Evolutionary conservation across 305 asterid genomes (phyloP), one percentile per base, ranked within the genome.

Genomic region (Withania somnifera): DNA sequence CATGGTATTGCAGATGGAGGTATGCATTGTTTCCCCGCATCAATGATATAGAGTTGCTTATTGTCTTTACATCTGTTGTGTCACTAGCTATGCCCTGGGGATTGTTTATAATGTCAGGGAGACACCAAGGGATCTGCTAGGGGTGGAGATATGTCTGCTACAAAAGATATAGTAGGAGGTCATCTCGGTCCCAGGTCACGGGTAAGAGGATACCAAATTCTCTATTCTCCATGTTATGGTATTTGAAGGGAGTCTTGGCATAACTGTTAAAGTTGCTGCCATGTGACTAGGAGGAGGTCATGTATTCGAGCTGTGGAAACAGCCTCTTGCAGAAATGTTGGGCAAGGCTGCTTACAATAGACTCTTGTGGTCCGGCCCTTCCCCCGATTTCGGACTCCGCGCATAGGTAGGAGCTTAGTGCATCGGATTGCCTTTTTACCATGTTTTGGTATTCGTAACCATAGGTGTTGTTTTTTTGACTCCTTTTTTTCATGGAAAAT

Each of bases 111-210:
- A 34, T 83, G 40, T 67, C 83, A 91, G 95, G 95, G 93, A 64
- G 95, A 91, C 76, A 83, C 88, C 81, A 87, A 91, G 86, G 93
- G 89, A 79, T 82, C 89, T 83, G 87, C 89, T 82, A 89, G 92
- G 84, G 84, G 84, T 82, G 89, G 87, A 60, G 91, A 90, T 75
- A 91, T 87, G 80, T 71, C 93, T 83, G 80, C 80, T 28, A 50
- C 61, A 50, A 50, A 26, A 3, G 61, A 75, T 75, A 15, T 50
- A 15, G 61, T 75, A 26, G 80, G 61, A 28, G 61, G 80, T 50
- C 61, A 75, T 13, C 60, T 45, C n/a, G 24, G 60, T 24, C 13
- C 45, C 61, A 28, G 6, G 24, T 50, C 80, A 50, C 80, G 50
- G 45, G 80, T 75, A 50, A 15, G 57, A 50, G 17, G 28, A 45